phyloP scores from a whole-genome alignment of 768 basidiomycete genomes.

The Leccinum disarticulatum region DNA sequence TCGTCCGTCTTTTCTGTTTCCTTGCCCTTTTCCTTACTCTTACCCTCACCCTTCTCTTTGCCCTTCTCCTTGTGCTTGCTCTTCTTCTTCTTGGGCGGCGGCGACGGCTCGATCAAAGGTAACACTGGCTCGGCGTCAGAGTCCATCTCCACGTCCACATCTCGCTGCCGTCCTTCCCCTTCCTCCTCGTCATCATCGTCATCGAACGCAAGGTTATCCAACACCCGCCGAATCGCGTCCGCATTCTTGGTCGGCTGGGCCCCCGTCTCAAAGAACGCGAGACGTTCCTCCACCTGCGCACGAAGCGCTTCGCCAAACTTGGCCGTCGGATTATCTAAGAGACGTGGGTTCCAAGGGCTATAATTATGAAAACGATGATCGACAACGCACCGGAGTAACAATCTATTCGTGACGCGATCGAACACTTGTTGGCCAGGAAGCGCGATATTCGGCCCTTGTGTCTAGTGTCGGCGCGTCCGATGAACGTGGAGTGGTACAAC shows the following conservation, averaged over 20 bases:
- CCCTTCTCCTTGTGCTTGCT: constrained; percentile 27
- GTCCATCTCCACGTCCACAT: constrained; percentile 44
- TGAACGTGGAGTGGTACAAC: constrained; percentile 96
- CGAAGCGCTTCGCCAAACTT: constrained; percentile 96
- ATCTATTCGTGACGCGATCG: constrained; percentile 95
- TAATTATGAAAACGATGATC: neutral
- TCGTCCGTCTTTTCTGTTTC: neutral
- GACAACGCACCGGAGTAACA: constrained; percentile 74
- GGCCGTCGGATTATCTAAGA: constrained; percentile 73
- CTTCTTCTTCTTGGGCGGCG: constrained; percentile 65
- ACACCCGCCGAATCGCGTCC: constrained; percentile 87
- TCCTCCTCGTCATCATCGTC: constrained; percentile 58
- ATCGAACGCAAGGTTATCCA: constrained; percentile 74
- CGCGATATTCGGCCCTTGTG: constrained; percentile 97
- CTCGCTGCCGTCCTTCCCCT: constrained; percentile 29
- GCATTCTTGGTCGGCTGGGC: constrained; percentile 86
- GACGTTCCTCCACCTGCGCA: constrained; percentile 92
- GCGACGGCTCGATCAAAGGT: constrained; percentile 56
- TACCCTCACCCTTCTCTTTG: constrained; percentile 5
- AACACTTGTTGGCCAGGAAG: constrained; percentile 99
- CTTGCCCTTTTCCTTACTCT: neutral
- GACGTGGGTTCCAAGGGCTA: neutral
- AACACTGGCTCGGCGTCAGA: constrained; percentile 43
- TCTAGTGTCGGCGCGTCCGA: constrained; percentile 91
- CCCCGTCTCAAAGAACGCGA: constrained; percentile 92